phyloP scores from a whole-genome alignment of 78 protist genomes.

The Tieghemostelium lacteum region DNA sequence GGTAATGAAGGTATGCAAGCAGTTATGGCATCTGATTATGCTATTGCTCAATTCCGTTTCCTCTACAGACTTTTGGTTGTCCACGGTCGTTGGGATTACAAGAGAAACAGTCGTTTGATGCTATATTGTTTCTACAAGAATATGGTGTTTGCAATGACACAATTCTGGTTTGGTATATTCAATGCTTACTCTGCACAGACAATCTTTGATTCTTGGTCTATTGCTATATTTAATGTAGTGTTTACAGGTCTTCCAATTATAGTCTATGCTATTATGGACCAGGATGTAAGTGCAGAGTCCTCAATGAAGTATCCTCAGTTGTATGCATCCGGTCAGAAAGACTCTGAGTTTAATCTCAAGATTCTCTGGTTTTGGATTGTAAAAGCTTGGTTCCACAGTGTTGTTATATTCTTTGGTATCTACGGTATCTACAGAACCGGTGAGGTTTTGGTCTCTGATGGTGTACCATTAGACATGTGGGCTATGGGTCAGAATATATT shows the following conservation, averaged over 20 bases:
- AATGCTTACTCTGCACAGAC: conserved; percentile 81
- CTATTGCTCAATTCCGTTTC: conserved; percentile 93
- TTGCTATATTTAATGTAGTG: conserved; percentile 82
- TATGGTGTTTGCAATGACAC: conserved; percentile 79
- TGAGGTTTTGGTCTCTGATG: neutral
- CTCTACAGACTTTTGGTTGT: conserved; percentile 80
- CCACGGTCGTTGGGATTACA: conserved; percentile 91
- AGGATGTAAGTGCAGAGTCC: conserved; percentile 80
- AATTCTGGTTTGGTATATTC: conserved; percentile 85
- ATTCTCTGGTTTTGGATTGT: conserved; percentile 73
- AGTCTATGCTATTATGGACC: conserved; percentile 85
- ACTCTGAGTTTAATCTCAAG: conserved; percentile 53
- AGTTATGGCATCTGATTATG: conserved; percentile 87
- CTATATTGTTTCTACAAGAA: conserved; percentile 85
- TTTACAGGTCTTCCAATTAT: conserved; percentile 87
- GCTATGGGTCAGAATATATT: conserved; percentile 70
- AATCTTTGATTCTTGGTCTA: conserved; percentile 78
- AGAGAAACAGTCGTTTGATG: conserved; percentile 72
- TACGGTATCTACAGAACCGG: conserved; percentile 35
- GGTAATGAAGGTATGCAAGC: conserved; percentile 95
- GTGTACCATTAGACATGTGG: conserved; percentile 66
- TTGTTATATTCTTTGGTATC: conserved; percentile 44
- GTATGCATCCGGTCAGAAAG: conserved; percentile 74
- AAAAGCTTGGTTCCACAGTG: conserved; percentile 63
- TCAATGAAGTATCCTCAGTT: conserved; percentile 78